Percentiles rank a stretch among this genome's conserved stretches.
Conservation (phyloP, 108 stramenopile genomes). For the Thalassiosira profunda region DNA sequence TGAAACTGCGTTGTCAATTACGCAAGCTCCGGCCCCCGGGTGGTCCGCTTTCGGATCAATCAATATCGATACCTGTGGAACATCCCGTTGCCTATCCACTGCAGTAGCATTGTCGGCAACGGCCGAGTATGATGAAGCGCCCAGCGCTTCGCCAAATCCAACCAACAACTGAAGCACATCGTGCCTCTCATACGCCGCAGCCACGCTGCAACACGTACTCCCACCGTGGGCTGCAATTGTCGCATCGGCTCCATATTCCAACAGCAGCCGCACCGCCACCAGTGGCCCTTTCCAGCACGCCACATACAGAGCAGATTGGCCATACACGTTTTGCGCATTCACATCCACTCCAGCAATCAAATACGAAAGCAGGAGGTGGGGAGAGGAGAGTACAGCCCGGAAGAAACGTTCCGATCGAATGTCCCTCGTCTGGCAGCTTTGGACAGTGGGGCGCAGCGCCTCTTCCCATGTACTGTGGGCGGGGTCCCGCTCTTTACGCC, state of each 20-base stretch:
- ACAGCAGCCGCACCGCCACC: constrained; percentile 41
- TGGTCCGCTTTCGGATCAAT: constrained; percentile 60
- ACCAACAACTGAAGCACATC: constrained; percentile 38
- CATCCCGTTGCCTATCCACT: background rate
- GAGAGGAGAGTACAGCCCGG: constrained; percentile 51
- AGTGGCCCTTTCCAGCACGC: constrained; percentile 68
- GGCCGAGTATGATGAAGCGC: background rate
- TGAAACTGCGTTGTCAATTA: constrained; percentile 63
- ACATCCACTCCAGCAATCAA: constrained; percentile 74
- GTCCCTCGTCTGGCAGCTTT: constrained; percentile 51
- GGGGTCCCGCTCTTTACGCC: constrained; percentile 39
- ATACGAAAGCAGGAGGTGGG: constrained; percentile 59
- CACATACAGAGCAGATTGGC: constrained; percentile 79
- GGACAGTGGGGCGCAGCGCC: constrained; percentile 56
- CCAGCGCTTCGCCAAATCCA: background rate
- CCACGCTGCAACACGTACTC: constrained; percentile 45
- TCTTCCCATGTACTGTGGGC: constrained; percentile 56
- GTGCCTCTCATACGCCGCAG: constrained; percentile 10
- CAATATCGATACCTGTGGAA: constrained; percentile 34
- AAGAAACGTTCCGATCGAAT: constrained; percentile 83
- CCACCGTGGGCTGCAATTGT: constrained; percentile 62
- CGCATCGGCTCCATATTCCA: constrained; percentile 69
- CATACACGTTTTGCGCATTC: constrained; percentile 70
- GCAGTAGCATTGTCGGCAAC: background rate
- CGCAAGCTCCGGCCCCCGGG: constrained; percentile 81